Conservation (phyloP, 495 filamentous ascomycete species). For the Neurospora sp. region DNA sequence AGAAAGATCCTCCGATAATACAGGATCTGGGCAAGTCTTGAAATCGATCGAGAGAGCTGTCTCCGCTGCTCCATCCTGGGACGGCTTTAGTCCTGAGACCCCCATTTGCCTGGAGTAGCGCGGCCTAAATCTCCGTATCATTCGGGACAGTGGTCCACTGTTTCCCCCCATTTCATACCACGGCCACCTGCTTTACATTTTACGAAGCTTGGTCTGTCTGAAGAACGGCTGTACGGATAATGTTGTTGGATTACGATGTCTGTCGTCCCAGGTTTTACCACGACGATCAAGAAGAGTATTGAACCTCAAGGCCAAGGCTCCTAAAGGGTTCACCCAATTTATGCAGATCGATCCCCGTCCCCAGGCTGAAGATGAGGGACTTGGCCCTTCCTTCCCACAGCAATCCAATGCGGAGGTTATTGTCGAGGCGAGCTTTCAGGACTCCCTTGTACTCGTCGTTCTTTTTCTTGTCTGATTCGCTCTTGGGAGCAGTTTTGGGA, state of each 20-base stretch:
- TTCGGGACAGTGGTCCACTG: not conserved
- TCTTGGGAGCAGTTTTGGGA: slow-evolving; percentile 4
- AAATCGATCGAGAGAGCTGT: not conserved
- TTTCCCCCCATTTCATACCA: not conserved
- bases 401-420: slow-evolving; percentile 71
- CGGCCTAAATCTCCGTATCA: not conserved
- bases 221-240: not conserved
- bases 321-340: slow-evolving; percentile 58
- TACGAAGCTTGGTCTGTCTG: not conserved
- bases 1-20: not conserved
- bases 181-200: not conserved
- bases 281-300: slow-evolving; percentile 74
- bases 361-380: slow-evolving; percentile 84
- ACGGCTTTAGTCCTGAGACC: not conserved
- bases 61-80: not conserved
- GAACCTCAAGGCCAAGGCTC: slow-evolving; percentile 75
- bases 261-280: too few relatives aligned
- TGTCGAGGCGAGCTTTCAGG: slow-evolving; percentile 80
- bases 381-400: slow-evolving; percentile 93
- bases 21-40: not conserved
- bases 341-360: slow-evolving; percentile 66
- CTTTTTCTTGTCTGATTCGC: not conserved
- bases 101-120: not conserved
- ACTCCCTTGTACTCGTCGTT: slow-evolving; percentile 69
- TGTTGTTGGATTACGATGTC: not conserved